A percentile compares a stretch with the other conserved stretches of the same genome.
Conservation (phyloP, 805 yeast genomes). For the Yamadazyma kitorensis region DNA sequence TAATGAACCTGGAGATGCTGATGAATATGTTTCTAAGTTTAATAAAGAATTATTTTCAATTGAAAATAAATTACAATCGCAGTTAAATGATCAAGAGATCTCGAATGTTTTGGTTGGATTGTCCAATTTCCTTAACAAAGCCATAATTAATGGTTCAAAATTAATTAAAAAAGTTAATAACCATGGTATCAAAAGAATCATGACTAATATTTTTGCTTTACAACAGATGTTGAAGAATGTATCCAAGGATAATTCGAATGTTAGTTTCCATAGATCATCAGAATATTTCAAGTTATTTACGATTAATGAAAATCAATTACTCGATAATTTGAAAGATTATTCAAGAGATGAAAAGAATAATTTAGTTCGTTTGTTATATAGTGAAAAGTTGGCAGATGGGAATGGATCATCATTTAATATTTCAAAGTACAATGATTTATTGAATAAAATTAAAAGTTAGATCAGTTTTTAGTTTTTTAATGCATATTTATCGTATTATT, state of each 20-base stretch:
- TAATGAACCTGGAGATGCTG: constrained; percentile 59
- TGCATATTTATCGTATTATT: constrained; percentile 1
- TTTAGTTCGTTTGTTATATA: constrained; percentile 51
- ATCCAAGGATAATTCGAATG: constrained; percentile 45
- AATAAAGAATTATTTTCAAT: constrained; percentile 47
- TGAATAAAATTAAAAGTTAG: constrained; percentile 7
- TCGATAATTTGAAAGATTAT: constrained; percentile 31
- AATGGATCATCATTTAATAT: constrained; percentile 36
- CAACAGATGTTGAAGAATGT: constrained; percentile 69
- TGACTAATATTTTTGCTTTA: constrained; percentile 59
- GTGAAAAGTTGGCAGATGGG: constrained; percentile 41
- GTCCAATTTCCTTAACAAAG: constrained; percentile 47
- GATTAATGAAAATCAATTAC: constrained; percentile 43
- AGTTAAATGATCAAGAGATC: constrained; percentile 30
- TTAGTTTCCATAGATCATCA: constrained; percentile 52
- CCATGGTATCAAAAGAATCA: constrained; percentile 57
- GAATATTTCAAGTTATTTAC: constrained; percentile 57
- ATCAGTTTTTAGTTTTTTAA: not conserved
- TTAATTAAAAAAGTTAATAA: constrained; percentile 49
- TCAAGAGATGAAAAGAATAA: constrained; percentile 46
- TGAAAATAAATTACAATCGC: constrained; percentile 40
- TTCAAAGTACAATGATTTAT: constrained; percentile 36
- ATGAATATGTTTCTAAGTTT: constrained; percentile 48
- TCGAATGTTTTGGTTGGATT: constrained; percentile 44
- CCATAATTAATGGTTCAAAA: constrained; percentile 52